Percentiles rank a stretch among this genome's conserved stretches.
These are phyloP conservation scores for Bathelium albidoporum DNA, from an alignment of 495 filamentous ascomycete species.

Conservation along the genomic window DNA sequence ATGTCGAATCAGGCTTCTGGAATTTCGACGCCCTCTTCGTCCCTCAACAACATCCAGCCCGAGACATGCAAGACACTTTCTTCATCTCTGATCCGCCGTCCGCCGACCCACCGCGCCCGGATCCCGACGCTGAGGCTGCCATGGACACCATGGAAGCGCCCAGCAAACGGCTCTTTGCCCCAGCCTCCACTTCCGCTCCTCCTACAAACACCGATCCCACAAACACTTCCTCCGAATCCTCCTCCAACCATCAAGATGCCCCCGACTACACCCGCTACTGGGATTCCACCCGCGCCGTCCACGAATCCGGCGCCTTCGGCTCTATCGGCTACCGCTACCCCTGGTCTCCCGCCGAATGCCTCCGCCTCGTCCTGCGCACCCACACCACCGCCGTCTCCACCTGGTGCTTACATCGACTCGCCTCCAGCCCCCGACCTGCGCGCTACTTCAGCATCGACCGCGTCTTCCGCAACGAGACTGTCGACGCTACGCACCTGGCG, in stretches of 20 bases:
- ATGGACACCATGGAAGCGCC: conserved; percentile 32
- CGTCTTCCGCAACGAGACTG: conserved; percentile 91
- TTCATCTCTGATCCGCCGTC: conserved; percentile 81
- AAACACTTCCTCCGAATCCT: conserved; percentile 32
- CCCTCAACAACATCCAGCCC: conserved; percentile 92
- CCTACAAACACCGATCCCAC: no score
- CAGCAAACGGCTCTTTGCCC: conserved; percentile 22
- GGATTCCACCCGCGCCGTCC: conserved; percentile 73
- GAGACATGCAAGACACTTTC: conserved; percentile 95
- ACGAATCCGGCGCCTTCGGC: conserved; percentile 78
- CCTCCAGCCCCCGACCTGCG: conserved; percentile 66
- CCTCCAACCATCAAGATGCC: conserved; percentile 34
- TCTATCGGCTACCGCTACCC: conserved; percentile 93
- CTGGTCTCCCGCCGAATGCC: conserved; percentile 80
- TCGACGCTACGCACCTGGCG: conserved; percentile 91
- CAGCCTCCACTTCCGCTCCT: conserved; percentile 16
- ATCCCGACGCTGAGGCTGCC: conserved; percentile 37
- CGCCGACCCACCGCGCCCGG: conserved; percentile 68
- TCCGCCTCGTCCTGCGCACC: conserved; percentile 83
- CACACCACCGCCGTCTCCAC: conserved; percentile 90
- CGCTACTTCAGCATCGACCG: conserved; percentile 96
- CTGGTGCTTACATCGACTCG: conserved; percentile 80
- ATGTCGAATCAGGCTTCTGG: conserved; percentile 96
- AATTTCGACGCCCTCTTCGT: conserved; percentile 97
- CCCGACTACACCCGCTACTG: conserved; percentile 74